These are phyloP conservation scores for Pseudogymnoascus sp. DNA, from an alignment of 2,329 filamentous ascomycete species.

Conservation along the genomic window DNA sequence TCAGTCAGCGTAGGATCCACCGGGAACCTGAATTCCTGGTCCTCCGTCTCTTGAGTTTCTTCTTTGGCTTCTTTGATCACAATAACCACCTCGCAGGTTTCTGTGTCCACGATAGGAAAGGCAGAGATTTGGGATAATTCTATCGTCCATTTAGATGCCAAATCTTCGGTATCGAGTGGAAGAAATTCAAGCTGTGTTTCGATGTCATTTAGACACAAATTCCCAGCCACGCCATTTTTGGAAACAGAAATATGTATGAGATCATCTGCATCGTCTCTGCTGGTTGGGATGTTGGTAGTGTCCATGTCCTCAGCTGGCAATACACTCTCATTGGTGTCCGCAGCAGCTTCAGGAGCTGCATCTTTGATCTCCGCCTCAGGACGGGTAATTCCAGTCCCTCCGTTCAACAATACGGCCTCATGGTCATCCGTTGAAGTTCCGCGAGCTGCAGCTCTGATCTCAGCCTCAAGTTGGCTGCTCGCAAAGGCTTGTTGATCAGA, in stretches of 20 bases:
- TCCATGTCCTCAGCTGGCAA: conserved; percentile 24
- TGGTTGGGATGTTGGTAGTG: conserved; percentile 10
- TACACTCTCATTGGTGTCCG: conserved; percentile 20
- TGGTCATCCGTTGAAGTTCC: neutral
- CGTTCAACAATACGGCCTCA: neutral
- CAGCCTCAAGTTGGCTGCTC: conserved; percentile 25
- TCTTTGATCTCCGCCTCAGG: conserved; percentile 16
- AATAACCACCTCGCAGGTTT: neutral
- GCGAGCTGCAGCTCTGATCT: conserved; percentile 16
- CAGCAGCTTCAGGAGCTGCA: conserved; percentile 14
- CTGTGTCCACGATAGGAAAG: neutral
- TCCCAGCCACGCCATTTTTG: neutral
- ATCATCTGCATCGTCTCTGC: neutral
- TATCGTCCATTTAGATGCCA: neutral
- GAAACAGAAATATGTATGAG: neutral
- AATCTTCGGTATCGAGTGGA: neutral
- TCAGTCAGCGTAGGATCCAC: conserved; percentile 18
- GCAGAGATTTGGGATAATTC: neutral
- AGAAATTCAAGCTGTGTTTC: neutral
- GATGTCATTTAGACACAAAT: conserved; percentile 3
- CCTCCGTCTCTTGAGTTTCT: neutral
- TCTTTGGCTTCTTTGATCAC: neutral
- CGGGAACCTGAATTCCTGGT: conserved; percentile 21
- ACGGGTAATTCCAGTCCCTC: conserved; percentile 14
- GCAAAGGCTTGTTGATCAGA: conserved; percentile 18